Percentiles rank a stretch among this genome's conserved stretches.
Conservation (phyloP, 345 rosid genomes). For the Euphorbia tirucalli region DNA sequence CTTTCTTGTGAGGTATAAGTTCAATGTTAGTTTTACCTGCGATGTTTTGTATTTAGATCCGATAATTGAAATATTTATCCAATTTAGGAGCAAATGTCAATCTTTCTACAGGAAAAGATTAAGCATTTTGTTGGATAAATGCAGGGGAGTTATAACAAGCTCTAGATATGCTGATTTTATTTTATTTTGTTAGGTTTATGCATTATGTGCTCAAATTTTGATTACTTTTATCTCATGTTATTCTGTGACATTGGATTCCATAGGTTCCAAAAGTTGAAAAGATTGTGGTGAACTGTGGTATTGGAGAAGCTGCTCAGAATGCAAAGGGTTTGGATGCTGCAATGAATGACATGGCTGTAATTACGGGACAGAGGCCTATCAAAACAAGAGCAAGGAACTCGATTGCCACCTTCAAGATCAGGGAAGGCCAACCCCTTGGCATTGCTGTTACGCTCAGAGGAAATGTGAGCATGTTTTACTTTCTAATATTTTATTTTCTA, state of each 20-base stretch:
- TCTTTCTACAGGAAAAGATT: not conserved
- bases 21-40: not conserved
- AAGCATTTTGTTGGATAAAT: not conserved
- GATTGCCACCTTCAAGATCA: slow-evolving; percentile 79
- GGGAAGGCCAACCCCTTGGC: slow-evolving; percentile 91
- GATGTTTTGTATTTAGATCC: not conserved
- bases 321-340: slow-evolving; percentile 91
- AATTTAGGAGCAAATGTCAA: not conserved
- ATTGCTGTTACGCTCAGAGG: slow-evolving; percentile 90
- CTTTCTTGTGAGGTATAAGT: not conserved
- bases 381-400: slow-evolving; percentile 80
- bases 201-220: not conserved
- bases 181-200: not conserved
- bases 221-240: not conserved
- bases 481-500: not conserved
- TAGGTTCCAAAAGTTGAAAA: slow-evolving; percentile 84
- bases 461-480: slow-evolving; percentile 49
- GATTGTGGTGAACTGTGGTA: slow-evolving; percentile 92
- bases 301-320: slow-evolving; percentile 91
- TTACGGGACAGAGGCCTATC: slow-evolving; percentile 82
- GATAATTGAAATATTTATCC: not conserved
- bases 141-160: not conserved
- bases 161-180: not conserved
- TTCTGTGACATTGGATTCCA: slow-evolving; percentile 1
- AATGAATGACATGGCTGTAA: slow-evolving; percentile 71